Percentiles rank a stretch among this genome's conserved stretches.
Conservation (phyloP, 2,329 filamentous ascomycete genomes). For the Pseudogymnoascus sp. region DNA sequence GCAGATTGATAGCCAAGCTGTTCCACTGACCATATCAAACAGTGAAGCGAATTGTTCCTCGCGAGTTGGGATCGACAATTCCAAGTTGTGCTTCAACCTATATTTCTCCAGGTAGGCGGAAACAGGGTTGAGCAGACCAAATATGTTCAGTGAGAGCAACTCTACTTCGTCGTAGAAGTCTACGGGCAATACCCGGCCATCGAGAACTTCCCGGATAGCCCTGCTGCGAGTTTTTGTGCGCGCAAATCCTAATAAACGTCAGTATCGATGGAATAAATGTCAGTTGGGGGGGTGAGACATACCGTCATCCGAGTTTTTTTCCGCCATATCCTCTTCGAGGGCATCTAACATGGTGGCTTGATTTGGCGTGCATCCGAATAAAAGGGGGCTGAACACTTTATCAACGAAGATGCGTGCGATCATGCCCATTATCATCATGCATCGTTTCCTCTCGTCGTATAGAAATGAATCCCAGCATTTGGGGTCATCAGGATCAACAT, state of each 20-base stretch:
- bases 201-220: neutral
- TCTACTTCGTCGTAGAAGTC: neutral
- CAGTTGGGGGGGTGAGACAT: neutral
- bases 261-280: neutral
- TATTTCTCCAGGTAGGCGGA: neutral
- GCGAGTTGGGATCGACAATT: neutral
- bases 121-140: neutral
- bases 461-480: neutral
- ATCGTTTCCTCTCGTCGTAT: neutral
- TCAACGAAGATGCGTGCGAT: neutral
- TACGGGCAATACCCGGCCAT: neutral
- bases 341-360: neutral
- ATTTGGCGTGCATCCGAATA: neutral
- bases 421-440: neutral
- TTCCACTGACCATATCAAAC: neutral
- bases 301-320: neutral
- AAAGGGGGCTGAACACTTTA: neutral
- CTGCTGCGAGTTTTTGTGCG: neutral
- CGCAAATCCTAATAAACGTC: neutral
- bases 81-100: neutral
- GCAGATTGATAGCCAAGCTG: neutral
- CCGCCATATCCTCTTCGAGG: neutral
- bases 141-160: neutral
- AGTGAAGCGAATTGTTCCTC: neutral
- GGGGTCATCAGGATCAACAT: neutral